Conservation (phyloP, 1,284 basidiomycete species). For the Lignosus rhinocerotis region DNA sequence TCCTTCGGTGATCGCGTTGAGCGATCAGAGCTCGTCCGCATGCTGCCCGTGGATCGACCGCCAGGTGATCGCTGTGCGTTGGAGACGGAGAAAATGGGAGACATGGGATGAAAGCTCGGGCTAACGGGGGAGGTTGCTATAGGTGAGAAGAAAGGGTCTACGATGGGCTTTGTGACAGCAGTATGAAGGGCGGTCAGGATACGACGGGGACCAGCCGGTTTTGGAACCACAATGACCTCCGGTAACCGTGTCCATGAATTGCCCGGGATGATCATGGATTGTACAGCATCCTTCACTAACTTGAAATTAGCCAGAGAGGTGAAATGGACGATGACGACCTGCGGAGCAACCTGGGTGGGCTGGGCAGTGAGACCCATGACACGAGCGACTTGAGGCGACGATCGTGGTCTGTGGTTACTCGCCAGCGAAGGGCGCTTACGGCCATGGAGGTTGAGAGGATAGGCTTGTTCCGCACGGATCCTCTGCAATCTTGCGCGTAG, state of each 20-base stretch:
- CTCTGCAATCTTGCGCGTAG: constrained; percentile 71
- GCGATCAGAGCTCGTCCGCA: constrained; percentile 60
- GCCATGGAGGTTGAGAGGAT: constrained; percentile 42
- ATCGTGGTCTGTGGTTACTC: constrained; percentile 69
- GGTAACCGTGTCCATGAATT: constrained; percentile 47
- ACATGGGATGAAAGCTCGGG: constrained; percentile 49
- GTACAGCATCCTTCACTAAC: constrained; percentile 81
- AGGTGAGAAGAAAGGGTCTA: constrained; percentile 89
- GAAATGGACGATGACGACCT: constrained; percentile 81
- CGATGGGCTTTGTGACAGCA: constrained; percentile 76
- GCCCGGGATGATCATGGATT: constrained; percentile 59
- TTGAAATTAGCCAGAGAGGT: constrained; percentile 90
- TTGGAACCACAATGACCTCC: constrained; percentile 93
- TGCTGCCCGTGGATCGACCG: constrained; percentile 44
- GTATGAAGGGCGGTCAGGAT: constrained; percentile 89
- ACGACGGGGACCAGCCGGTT: constrained; percentile 90
- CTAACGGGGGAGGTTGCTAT: constrained; percentile 89
- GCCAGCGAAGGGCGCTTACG: constrained; percentile 78
- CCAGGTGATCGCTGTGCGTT: constrained; percentile 43
- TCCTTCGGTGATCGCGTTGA: constrained; percentile 57
- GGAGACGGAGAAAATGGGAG: constrained; percentile 45
- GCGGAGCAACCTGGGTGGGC: constrained; percentile 32
- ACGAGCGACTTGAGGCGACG: constrained; percentile 73
- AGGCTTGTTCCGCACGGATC: constrained; percentile 57
- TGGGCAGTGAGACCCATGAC: constrained; percentile 40